These are phyloP conservation scores for Cladosporium colombiae DNA, from an alignment of 2,329 filamentous ascomycete species.

Conservation along the genomic window DNA sequence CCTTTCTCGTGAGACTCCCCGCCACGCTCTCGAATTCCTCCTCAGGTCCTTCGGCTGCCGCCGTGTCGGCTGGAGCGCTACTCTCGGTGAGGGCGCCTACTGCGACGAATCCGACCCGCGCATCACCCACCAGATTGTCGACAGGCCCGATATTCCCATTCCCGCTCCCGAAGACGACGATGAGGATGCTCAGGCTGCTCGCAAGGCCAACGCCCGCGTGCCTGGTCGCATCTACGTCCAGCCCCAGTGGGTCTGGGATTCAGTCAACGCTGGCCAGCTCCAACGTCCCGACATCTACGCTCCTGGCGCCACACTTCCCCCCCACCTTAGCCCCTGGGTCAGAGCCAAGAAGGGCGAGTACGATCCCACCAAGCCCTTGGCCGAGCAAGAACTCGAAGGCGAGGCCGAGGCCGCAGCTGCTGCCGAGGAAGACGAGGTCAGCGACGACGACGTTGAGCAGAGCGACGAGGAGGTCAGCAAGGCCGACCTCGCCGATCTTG, in stretches of 20 bases:
- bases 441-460: slow-evolving; percentile 42
- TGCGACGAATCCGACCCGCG: slow-evolving; percentile 83
- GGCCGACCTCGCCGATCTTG: slow-evolving; percentile 35
- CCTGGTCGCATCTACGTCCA: slow-evolving; percentile 93
- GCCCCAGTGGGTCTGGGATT: slow-evolving; percentile 99
- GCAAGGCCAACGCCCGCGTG: slow-evolving; percentile 64
- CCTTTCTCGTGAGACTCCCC: slow-evolving; percentile 88
- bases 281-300: slow-evolving; percentile 85
- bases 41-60: slow-evolving; percentile 94
- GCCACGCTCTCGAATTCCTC: slow-evolving; percentile 88
- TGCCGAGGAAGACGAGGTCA: slow-evolving; percentile 40
- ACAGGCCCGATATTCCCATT: slow-evolving; percentile 70
- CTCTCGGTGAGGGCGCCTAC: slow-evolving; percentile 88
- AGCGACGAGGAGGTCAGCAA: slow-evolving; percentile 37
- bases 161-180: slow-evolving; percentile 47
- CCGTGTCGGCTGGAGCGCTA: slow-evolving; percentile 89
- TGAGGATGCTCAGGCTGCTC: slow-evolving; percentile 55
- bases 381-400: slow-evolving; percentile 82
- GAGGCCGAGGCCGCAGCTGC: slow-evolving; percentile 64
- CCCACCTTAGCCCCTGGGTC: slow-evolving; percentile 95
- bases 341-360: slow-evolving; percentile 84
- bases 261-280: slow-evolving; percentile 86
- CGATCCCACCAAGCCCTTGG: slow-evolving; percentile 82
- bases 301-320: slow-evolving; percentile 84
- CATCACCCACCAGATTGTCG: slow-evolving; percentile 96